Percentiles rank a stretch among this genome's conserved stretches.
Conservation (phyloP, 768 basidiomycete species). For the Flagelloscypha sp. region DNA sequence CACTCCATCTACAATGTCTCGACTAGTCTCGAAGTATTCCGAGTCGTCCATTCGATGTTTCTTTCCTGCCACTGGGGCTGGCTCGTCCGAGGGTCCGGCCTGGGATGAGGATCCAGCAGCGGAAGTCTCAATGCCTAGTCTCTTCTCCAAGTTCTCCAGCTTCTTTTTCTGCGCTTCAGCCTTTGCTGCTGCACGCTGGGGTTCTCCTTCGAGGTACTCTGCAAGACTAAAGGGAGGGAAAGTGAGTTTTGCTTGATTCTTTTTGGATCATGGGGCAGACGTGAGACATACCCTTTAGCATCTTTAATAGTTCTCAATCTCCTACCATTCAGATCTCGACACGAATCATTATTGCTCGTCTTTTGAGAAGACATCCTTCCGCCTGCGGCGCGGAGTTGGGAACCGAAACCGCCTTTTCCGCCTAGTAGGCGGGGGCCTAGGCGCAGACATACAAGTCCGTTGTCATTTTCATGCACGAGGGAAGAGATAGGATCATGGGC, state of each 20-base stretch:
- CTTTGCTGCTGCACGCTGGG: conserved; percentile 70
- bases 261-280: neutral
- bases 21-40: conserved; percentile 85
- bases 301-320: conserved; percentile 92
- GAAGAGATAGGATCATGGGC: conserved; percentile 21
- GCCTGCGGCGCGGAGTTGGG: conserved; percentile 92
- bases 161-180: conserved; percentile 74
- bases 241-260: neutral
- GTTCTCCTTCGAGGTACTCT: conserved; percentile 79
- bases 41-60: conserved; percentile 90
- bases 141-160: conserved; percentile 76
- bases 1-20: conserved; percentile 85
- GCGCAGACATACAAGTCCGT: conserved; percentile 53
- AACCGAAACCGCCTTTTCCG: conserved; percentile 97
- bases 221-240: conserved; percentile 33
- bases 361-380: conserved; percentile 96
- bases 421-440: conserved; percentile 71
- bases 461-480: conserved; percentile 16
- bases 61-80: conserved; percentile 52
- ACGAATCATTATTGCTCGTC: conserved; percentile 91
- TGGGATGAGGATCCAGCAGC: conserved; percentile 23
- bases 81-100: conserved; percentile 21
- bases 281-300: conserved; percentile 72
- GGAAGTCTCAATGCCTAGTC: conserved; percentile 60
- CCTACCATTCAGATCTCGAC: conserved; percentile 84